Evolutionary conservation across 192 early-diverging fungal genomes (phyloP), one percentile per base, ranked within the genome.

Genomic region (Coemansia pectinata): DNA sequence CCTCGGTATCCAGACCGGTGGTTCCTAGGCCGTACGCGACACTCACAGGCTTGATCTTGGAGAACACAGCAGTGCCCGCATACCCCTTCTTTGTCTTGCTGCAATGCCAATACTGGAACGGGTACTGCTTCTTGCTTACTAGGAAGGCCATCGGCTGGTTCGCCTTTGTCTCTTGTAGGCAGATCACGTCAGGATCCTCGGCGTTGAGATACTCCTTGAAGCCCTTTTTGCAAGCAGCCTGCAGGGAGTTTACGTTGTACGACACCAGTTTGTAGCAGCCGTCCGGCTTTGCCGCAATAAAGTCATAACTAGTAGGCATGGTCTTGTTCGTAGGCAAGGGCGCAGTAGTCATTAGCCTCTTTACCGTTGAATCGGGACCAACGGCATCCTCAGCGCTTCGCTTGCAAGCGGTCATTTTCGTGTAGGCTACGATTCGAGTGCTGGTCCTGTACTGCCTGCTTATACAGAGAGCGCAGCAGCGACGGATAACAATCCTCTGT

Each of bases 101-200:
- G 66, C 73, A 76, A 64, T 83, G 74, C 90, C 92, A 94, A 40
- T 88, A 89, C 69, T 88, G 84, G 83, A 89, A 86, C 53, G 88
- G 91, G 69, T 91, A 94, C 45, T 73, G 74, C 66, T 86, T 85
- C 59, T 85, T 79, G 68, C 86, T 85, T 21, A 92, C 72, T 19
- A 87, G 65, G 39, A 88, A 85, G 17, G 85, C 65, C 58, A 85
- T 80, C 11, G 91, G 84, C 69, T 89, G 81, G 71, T 93, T 92
- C 14, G 91, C 81, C 77, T 95, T 96, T 50, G 91, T 94, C 71
- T 95, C 95, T 73, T 95, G 93, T 41, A 96, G 39, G 67, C 89
- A 92, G 1, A 95, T 61, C 27, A 96, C 85, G 66, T 95, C 94
- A 0, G 95, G 87, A 58, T 93, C 79, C 74, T 95, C 91, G 1